Base-by-base conservation (phyloP, 2,329 filamentous ascomycete genomes). In the Fusarium sp. region DNA sequence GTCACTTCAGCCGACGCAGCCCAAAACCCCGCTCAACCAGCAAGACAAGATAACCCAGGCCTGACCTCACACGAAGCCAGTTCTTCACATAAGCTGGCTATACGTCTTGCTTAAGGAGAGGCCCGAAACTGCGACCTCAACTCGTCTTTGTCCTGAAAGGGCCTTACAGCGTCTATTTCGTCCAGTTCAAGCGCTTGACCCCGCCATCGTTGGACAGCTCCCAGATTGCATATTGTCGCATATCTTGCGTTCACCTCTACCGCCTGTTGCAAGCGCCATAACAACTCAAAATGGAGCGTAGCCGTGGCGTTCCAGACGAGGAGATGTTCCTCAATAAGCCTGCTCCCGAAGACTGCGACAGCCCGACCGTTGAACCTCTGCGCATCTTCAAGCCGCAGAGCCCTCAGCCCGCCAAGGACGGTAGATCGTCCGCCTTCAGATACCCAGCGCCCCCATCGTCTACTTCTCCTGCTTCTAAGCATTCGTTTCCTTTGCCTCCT, bases 381-480 rank as follows among this genome's bases (percentile, higher is more conserved):
- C 89, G 93, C 76, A 97, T 97, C 79, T 91, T 91, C 83, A 97
- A 97, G 80, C 89, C 91, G 60, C 88, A 90, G 74, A 92, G 90
- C 61, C 87, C 90, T 32, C 85, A 85, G 55, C 88, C 88, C 57
- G 76, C 79, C 56, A 77, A 80, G 58, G 83, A 83, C 57, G 81
- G 82, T 69, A 74, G 68, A 56, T 73, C 77, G 11, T 77, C 78
- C 37, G 64, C 71, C 46, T 85, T 84, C 78, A 83, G 82, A 75
- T 88, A 87, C 75, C 86, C 85, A 58, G 81, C 83, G 30, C 84
- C 85, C 49, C 79, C 79, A n/a, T 79, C 81, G 4, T 76, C 81
- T 52, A 75, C 81, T 40, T 82, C 85, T 51, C 76, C 79, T 40
- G 77, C 71, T 42, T 74, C 76, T 76, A 88, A 88, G 74, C 88